Conservation (phyloP, 441 rosid genomes). For the Bruguiera hainesii region DNA sequence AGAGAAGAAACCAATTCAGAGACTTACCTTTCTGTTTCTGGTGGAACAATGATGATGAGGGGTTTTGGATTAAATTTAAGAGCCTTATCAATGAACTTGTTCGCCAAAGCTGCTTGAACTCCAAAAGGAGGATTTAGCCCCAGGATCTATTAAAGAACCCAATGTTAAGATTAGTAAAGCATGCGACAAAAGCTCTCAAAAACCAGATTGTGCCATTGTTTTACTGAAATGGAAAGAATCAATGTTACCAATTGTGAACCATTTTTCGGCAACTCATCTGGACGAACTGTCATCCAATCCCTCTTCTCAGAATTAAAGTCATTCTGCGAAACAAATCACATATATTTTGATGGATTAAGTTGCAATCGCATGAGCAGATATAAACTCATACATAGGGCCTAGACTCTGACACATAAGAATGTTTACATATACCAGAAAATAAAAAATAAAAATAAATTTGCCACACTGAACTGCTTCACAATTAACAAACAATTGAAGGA, state of each 20-base stretch:
- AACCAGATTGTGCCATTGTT: background rate
- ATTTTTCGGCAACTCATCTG: conserved; percentile 50
- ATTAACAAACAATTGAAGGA: too few relatives aligned
- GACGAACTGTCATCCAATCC: conserved; percentile 74
- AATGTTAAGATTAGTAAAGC: background rate
- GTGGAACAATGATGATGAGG: conserved; percentile 83
- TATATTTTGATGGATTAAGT: conserved; percentile 17
- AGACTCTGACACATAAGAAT: background rate
- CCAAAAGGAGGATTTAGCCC: conserved; percentile 99
- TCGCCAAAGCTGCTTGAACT: conserved; percentile 64
- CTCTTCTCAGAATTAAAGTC: conserved; percentile 70
- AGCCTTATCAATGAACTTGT: conserved; percentile 75
- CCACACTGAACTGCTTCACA: too few relatives aligned
- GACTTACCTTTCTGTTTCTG: conserved; percentile 69
- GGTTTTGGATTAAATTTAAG: conserved; percentile 88
- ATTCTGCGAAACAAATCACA: conserved; percentile 38
- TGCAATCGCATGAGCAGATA: background rate
- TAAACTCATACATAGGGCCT: conserved; percentile 1
- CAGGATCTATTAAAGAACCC: conserved; percentile 57
- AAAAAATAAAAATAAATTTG: background rate
- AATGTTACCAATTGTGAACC: conserved; percentile 72
- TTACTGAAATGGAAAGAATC: conserved; percentile 14
- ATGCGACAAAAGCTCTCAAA: conserved; percentile 5
- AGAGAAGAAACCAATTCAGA: conserved; percentile 2
- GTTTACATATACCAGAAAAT: background rate